A percentile compares a stretch with the other conserved stretches of the same genome.
phyloP scores from a whole-genome alignment of 352 stramenopile genomes.

The Globisporangium viniferum region DNA sequence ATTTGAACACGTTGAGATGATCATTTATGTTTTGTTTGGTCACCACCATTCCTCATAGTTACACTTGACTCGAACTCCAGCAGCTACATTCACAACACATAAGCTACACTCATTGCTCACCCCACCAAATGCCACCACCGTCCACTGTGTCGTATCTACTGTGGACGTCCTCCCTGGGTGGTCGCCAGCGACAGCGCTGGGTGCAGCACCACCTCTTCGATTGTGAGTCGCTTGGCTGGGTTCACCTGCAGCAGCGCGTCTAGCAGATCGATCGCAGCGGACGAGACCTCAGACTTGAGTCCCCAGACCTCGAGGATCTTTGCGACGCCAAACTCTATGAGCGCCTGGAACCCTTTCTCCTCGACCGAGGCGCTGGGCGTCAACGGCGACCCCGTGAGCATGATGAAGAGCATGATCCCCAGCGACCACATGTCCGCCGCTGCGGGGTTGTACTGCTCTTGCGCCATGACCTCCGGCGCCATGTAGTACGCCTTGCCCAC shows the following conservation, averaged over 20 bases:
- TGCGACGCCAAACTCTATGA: slow-evolving; percentile 33
- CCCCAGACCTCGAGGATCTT: slow-evolving; percentile 54
- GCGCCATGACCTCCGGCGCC: slow-evolving; percentile 45
- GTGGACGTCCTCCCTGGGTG: not conserved
- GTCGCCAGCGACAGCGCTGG: not conserved
- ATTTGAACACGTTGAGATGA: too few relatives aligned
- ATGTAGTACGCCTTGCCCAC: slow-evolving; percentile 57
- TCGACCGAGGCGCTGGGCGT: slow-evolving; percentile 24
- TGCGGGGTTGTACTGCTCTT: slow-evolving; percentile 35
- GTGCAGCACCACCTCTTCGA: slow-evolving; percentile 28
- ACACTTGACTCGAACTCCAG: not conserved
- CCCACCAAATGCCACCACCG: not conserved
- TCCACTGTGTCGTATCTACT: not conserved
- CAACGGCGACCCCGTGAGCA: slow-evolving; percentile 54
- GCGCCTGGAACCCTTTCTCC: slow-evolving; percentile 28
- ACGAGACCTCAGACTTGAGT: slow-evolving; percentile 26
- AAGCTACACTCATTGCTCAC: not conserved
- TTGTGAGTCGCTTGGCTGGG: slow-evolving; percentile 27
- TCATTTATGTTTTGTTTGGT: too few relatives aligned
- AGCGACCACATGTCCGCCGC: slow-evolving; percentile 70
- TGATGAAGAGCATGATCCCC: slow-evolving; percentile 63
- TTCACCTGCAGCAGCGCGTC: slow-evolving; percentile 31
- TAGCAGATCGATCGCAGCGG: slow-evolving; percentile 24
- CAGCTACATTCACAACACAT: not conserved
- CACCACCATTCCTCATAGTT: not conserved